phyloP scores from a whole-genome alignment of 2,329 filamentous ascomycete genomes.

The Aspergillus sclerotialis region DNA sequence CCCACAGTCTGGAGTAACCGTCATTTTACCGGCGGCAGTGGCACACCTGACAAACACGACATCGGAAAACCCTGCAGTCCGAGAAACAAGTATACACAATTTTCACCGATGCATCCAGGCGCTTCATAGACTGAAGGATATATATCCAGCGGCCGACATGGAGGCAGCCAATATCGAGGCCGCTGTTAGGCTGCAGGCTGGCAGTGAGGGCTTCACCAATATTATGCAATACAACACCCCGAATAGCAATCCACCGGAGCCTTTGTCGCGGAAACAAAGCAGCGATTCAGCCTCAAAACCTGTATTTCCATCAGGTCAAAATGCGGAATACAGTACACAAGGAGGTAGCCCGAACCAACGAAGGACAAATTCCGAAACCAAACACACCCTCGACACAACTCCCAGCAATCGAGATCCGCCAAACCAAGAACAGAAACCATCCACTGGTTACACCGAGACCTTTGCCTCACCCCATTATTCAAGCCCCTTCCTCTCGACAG shows the following conservation, averaged over 20 bases:
- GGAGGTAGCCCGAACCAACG: constrained; percentile 2
- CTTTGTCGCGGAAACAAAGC: constrained; percentile 8
- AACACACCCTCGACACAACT: too few species aligned
- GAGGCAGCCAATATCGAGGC: constrained; percentile 37
- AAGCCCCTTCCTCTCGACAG: constrained; percentile 11
- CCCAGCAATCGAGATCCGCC: too few species aligned
- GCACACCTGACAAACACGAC: constrained; percentile 84
- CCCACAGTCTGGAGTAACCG: constrained; percentile 78
- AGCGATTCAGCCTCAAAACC: constrained; percentile 8
- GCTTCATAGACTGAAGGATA: constrained; percentile 73
- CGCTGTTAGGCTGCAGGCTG: constrained; percentile 25
- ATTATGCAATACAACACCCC: constrained; percentile 24
- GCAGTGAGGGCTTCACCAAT: constrained; percentile 19
- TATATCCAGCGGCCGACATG: constrained; percentile 80
- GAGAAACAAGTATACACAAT: constrained; percentile 63
- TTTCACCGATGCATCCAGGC: constrained; percentile 82
- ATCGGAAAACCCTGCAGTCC: constrained; percentile 61
- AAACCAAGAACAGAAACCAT: too few species aligned
- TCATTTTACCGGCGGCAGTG: constrained; percentile 79
- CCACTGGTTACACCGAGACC: too few species aligned
- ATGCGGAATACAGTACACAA: too few species aligned
- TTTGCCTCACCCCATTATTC: constrained; percentile 1
- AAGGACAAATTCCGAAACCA: constrained; percentile 1
- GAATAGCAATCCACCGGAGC: too few species aligned
- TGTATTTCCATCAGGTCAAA: too few species aligned